Conservation (phyloP, 2,329 filamentous ascomycete genomes). For the Neofusicoccum sp. region DNA sequence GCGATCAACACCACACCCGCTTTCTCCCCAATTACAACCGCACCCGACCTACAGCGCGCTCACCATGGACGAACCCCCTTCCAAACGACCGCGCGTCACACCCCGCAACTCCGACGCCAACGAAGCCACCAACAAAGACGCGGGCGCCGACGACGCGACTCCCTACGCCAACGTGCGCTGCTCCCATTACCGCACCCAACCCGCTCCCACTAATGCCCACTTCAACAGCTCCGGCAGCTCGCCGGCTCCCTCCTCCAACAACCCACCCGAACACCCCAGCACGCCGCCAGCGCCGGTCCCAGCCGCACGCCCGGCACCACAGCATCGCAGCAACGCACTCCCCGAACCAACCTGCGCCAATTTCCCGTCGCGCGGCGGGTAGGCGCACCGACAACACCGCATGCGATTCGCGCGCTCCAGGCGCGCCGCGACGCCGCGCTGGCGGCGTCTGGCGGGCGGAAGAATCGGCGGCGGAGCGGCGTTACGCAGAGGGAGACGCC, state of each 20-base stretch:
- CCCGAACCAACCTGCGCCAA: conserved; percentile 32
- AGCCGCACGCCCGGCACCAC: conserved; percentile 35
- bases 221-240: conserved; percentile 30
- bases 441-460: conserved; percentile 45
- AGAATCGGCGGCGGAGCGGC: conserved; percentile 47
- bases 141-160: conserved; percentile 21
- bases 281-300: conserved; percentile 34
- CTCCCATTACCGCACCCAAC: not conserved
- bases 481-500: conserved; percentile 54
- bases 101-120: conserved; percentile 24
- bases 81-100: conserved; percentile 35
- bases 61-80: conserved; percentile 36
- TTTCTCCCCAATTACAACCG: not conserved
- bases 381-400: conserved; percentile 52
- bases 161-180: conserved; percentile 25
- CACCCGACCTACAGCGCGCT: not conserved
- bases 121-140: conserved; percentile 2
- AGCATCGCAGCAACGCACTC: conserved; percentile 28
- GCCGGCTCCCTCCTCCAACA: conserved; percentile 30
- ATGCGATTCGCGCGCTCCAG: conserved; percentile 55
- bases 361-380: conserved; percentile 28
- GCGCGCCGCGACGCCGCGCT: conserved; percentile 50
- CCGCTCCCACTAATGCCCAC: not conserved
- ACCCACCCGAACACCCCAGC: conserved; percentile 34
- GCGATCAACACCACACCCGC: not conserved